Conservation (phyloP, 164 flowering plant genomes). For the Liriodendron chinense region DNA sequence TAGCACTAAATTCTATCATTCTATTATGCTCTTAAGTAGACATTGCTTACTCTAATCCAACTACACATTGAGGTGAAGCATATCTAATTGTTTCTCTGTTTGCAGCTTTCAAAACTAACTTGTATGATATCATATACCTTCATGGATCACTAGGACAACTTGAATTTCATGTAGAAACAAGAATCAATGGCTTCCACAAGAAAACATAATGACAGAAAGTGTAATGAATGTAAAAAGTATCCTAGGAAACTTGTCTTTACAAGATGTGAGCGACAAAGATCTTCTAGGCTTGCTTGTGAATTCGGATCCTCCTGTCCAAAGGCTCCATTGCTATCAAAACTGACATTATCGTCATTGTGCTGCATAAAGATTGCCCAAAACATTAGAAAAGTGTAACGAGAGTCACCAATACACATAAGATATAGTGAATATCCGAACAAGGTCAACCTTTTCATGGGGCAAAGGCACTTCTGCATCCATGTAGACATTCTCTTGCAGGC, state of each 20-base stretch:
- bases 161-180: background rate
- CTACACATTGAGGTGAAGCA: background rate
- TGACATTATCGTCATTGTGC: constrained; percentile 34
- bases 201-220: background rate
- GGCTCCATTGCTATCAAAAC: constrained; percentile 30
- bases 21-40: too few species aligned
- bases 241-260: constrained; percentile 29
- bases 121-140: background rate
- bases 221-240: background rate
- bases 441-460: constrained; percentile 37
- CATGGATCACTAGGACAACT: background rate
- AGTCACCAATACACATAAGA: background rate
- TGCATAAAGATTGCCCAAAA: constrained; percentile 24
- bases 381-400: background rate
- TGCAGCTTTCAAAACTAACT: background rate
- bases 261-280: constrained; percentile 88
- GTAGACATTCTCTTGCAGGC: constrained; percentile 36
- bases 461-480: constrained; percentile 52
- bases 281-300: constrained; percentile 70
- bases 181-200: background rate
- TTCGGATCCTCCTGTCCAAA: constrained; percentile 33
- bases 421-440: background rate
- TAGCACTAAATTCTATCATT: too few species aligned
- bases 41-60: background rate
- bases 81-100: background rate